A percentile compares a stretch with the other conserved stretches of the same genome.
Conservation (phyloP, 2,329 filamentous ascomycete genomes). For the Aspergillus terreus region DNA sequence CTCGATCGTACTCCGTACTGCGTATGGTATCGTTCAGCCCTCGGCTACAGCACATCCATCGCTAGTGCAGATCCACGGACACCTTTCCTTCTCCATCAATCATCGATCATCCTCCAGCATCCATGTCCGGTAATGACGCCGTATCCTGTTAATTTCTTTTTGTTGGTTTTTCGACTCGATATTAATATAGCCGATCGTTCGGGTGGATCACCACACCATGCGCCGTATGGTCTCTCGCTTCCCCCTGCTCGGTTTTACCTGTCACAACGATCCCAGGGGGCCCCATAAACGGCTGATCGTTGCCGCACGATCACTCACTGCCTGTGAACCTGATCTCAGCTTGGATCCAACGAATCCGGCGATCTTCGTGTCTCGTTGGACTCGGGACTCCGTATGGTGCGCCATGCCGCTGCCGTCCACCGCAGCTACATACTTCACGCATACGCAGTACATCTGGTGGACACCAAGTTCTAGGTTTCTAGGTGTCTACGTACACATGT, state of each 20-base stretch:
- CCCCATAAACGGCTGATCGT: constrained; percentile 38
- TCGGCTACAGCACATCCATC: constrained; percentile 18
- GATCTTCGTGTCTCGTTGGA: constrained; percentile 6
- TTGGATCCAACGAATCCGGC: constrained; percentile 8
- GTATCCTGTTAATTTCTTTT: not conserved
- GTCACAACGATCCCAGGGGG: constrained; percentile 27
- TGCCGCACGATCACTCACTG: constrained; percentile 25
- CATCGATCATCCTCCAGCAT: constrained; percentile 13
- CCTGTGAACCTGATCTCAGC: constrained; percentile 26
- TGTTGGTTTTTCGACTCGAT: not conserved
- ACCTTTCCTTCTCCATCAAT: constrained; percentile 17
- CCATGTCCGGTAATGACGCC: not conserved
- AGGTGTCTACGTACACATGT: too few species aligned
- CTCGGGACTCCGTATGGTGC: too few species aligned
- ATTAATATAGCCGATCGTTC: constrained; percentile 10
- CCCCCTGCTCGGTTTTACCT: constrained; percentile 20
- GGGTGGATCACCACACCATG: constrained; percentile 3
- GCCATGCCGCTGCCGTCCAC: too few species aligned
- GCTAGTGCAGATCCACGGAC: constrained; percentile 25
- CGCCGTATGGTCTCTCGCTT: not conserved
- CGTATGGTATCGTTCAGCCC: constrained; percentile 8
- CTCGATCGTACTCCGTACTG: not conserved
- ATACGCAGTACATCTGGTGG: too few species aligned
- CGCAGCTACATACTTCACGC: too few species aligned
- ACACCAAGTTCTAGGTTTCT: too few species aligned